Evolutionary conservation across 345 rosid genomes (phyloP), one percentile per base, ranked within the genome.

Genomic region (sweet orange (Citrus sinensis)): DNA sequence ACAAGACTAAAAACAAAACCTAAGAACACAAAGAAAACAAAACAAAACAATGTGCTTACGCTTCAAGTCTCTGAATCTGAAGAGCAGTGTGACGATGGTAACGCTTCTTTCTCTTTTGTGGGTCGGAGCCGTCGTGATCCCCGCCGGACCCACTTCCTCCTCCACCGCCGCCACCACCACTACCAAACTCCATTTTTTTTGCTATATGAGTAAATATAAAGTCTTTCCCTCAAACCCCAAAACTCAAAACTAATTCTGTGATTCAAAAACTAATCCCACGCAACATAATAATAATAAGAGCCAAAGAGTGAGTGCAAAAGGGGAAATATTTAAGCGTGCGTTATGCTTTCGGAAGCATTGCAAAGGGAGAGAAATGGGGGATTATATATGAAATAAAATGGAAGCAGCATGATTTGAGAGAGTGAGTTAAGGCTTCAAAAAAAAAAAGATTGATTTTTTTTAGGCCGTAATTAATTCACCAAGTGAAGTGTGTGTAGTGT

Each of bases 41-140:
- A 58, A 13, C 39, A 19, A 29, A 34, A 75, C 62, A 61, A 35
- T 64, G 3, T 22, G 2, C 79, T 75, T 87, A 96, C 99, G 87
- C 77, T 90, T 96, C 99, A 54, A 96, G 97, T 76, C 89, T 87
- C 90, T 96, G 99, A 91, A 96, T 94, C 90, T 96, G 98, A 77
- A 86, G 76, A 76, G 95, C 94, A n/a, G 99, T 96, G 73, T 94
- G 99, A 62, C 99, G 97, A 69, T 96, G 99, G 84, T 96, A 94
- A 60, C 93, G 95, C 85, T 92, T 94, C 91, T 92, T 96, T 87
- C 93, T 87, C 85, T 83, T 75, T 51, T 89, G 90, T 1, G 87
- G 71, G 82, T 90, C 98, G 74, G 91, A 87, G 19, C 86, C 85
- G 62, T 91, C 92, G 63, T 91, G 92, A 89, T 91, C 97, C 71